Conservation (phyloP, 176 grass and related monocot genomes). For the Oryza punctata region DNA sequence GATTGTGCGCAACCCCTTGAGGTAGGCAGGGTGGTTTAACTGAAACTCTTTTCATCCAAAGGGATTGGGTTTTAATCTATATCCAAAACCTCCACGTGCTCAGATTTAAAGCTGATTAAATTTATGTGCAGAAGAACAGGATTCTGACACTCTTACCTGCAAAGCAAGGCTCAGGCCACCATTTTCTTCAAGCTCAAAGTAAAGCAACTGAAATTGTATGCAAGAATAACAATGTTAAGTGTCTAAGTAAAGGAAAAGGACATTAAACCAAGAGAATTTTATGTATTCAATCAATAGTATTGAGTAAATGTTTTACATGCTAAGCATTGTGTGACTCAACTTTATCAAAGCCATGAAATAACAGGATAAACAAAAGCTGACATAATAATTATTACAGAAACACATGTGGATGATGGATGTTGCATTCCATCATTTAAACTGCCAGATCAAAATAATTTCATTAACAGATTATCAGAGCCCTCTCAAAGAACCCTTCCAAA, state of each 20-base stretch:
- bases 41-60: too few species aligned
- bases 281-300: not conserved
- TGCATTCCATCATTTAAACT: not conserved
- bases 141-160: conserved; percentile 57
- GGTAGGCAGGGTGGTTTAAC: not conserved
- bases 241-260: not conserved
- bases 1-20: not conserved
- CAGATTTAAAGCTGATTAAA: not conserved
- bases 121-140: not conserved
- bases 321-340: not conserved
- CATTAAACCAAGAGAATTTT: not conserved
- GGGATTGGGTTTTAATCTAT: not conserved
- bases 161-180: conserved; percentile 89
- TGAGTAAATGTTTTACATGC: conserved; percentile 7
- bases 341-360: conserved; percentile 16
- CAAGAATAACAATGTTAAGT: conserved; percentile 10
- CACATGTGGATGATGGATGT: not conserved
- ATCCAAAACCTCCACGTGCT: not conserved
- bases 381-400: not conserved
- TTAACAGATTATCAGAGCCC: not conserved
- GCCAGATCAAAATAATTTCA: not conserved
- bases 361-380: conserved; percentile 1
- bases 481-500: not conserved
- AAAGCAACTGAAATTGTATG: conserved; percentile 72
- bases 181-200: conserved; percentile 98